These are phyloP conservation scores for Cnidoscolus chayamansa DNA, from an alignment of 441 rosid species.

Conservation along the genomic window DNA sequence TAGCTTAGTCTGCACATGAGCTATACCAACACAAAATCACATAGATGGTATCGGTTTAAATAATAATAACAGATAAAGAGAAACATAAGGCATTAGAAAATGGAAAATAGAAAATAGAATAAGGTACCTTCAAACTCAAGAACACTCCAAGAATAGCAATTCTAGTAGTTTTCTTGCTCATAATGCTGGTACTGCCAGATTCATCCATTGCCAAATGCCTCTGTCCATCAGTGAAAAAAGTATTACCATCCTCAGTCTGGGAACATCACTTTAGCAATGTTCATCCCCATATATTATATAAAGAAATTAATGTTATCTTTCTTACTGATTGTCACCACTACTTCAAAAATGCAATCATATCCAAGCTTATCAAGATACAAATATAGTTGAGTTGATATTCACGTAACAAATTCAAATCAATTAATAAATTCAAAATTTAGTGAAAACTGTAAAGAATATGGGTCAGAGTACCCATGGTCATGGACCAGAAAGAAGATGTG, in stretches of 20 bases:
- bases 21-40: slow-evolving; percentile 9
- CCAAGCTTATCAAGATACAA: background rate
- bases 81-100: slow-evolving; percentile 6
- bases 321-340: too few species aligned
- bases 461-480: background rate
- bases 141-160: slow-evolving; percentile 78
- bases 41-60: background rate
- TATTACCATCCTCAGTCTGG: slow-evolving; percentile 41
- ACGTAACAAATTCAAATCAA: background rate
- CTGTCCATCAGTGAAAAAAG: slow-evolving; percentile 34
- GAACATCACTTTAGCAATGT: slow-evolving; percentile 21
- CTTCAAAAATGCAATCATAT: background rate
- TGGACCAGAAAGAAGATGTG: background rate
- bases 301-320: too few species aligned
- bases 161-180: slow-evolving; percentile 61
- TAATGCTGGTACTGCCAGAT: slow-evolving; percentile 42
- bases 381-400: background rate
- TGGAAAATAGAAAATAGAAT: background rate
- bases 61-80: background rate
- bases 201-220: slow-evolving; percentile 33
- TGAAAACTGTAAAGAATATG: background rate
- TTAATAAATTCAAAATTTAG: background rate
- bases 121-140: slow-evolving; percentile 47
- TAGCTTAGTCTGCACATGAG: slow-evolving; percentile 9
- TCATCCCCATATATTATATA: slow-evolving; percentile 10